phyloP scores from a whole-genome alignment of 208 protist genomes.

The Trypanosoma platydactyli region DNA sequence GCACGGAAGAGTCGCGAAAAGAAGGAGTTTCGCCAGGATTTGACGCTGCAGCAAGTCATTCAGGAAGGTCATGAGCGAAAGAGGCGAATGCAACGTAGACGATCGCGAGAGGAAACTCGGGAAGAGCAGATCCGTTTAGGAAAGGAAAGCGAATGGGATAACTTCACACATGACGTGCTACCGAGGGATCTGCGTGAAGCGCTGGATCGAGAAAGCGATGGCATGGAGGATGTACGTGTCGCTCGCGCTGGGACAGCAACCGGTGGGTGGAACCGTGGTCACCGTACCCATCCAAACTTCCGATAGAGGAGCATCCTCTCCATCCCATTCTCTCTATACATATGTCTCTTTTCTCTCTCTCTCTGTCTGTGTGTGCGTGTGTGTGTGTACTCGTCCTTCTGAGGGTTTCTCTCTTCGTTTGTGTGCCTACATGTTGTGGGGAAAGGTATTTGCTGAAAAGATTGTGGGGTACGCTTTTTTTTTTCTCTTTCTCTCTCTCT shows the following conservation, averaged over 20 bases:
- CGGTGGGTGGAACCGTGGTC: constrained; percentile 70
- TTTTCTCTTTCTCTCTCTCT: not conserved
- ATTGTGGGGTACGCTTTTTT: too few relatives aligned
- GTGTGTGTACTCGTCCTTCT: too few relatives aligned
- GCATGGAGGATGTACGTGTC: constrained; percentile 87
- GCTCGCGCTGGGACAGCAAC: constrained; percentile 71
- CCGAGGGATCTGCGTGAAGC: constrained; percentile 84
- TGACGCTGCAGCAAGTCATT: constrained; percentile 81
- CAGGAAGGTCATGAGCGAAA: constrained; percentile 84
- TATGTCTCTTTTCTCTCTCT: constrained; percentile 9
- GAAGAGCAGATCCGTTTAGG: constrained; percentile 48
- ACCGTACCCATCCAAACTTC: constrained; percentile 76
- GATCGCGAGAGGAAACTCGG: constrained; percentile 34
- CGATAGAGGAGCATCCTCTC: constrained; percentile 29
- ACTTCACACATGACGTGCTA: constrained; percentile 83
- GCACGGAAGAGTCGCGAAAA: constrained; percentile 86
- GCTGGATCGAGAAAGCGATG: constrained; percentile 83
- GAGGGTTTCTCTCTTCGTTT: not conserved
- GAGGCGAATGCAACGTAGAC: constrained; percentile 76
- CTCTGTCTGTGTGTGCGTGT: too few relatives aligned
- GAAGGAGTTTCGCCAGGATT: constrained; percentile 78
- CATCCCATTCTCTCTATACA: not conserved
- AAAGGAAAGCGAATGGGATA: constrained; percentile 74
- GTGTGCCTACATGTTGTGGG: too few relatives aligned
- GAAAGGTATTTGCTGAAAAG: too few relatives aligned